Evolutionary conservation across 2,329 filamentous ascomycete species (phyloP), one percentile per base, ranked within the genome.

Genomic region (Scleromitrula shiraiana): DNA sequence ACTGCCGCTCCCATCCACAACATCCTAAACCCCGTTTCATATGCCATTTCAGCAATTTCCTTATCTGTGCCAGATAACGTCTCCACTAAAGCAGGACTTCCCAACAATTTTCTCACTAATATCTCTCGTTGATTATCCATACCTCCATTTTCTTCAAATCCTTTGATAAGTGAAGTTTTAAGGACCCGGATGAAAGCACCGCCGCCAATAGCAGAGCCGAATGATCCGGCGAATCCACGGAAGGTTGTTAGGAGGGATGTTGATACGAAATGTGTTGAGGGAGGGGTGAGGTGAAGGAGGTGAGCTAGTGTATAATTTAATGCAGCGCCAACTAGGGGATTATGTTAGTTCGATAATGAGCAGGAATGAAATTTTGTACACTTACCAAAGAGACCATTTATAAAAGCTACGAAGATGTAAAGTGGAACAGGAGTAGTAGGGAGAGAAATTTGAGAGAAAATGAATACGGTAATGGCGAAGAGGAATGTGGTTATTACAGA

Each of bases 231-330:
- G 54, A 93, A 90, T 5, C 85, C 85, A 4, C 88, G 76, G 66
- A 91, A 91, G 1, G 87, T 94, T 23, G 83, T 79, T 4, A 91
- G 67, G 35, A 95, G 70, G 10, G 85, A 84, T 0, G 83, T 88
- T 3, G 84, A 79, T 41, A 93, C 79, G 59, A 85, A 88, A 58
- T 90, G 85, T 1, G 80, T 78, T 6, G 77, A 72, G 0, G 77
- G 71, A 0, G 71, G 69, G 0, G 83, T 85, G 5, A 91, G 71
- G 62, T 93, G 85, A 4, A 94, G 72, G 5, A 90, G 65, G 59
- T 94, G 88, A 0, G 87, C 85, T 2, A 94, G 74, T 0, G 83
- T 85, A 66, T 94, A 94, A 65, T 91, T 93, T 49, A 91, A 68
- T 5, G 78, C 73, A 0, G 84, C 81, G 10, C 88, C 88, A 0